Percentiles rank a stretch among this genome's conserved stretches.
phyloP scores from a whole-genome alignment of 2,329 filamentous ascomycete genomes.

The Allantophomopsis cytisporea region DNA sequence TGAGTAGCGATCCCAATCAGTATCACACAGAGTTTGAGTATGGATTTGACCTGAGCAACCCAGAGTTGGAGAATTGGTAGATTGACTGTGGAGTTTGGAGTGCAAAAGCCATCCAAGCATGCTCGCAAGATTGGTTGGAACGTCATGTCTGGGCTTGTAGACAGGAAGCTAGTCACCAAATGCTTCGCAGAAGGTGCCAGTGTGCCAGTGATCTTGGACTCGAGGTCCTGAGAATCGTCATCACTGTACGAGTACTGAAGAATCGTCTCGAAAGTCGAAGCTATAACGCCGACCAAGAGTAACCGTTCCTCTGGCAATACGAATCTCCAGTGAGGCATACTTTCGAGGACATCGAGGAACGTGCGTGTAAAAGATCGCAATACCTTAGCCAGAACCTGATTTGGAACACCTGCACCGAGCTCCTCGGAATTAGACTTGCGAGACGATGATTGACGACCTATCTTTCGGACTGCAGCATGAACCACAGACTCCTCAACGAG shows the following conservation, averaged over 20 bases:
- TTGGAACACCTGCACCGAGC: constrained; percentile 59
- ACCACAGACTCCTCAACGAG: constrained; percentile 64
- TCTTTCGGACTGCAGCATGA: constrained; percentile 54
- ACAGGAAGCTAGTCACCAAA: constrained; percentile 64
- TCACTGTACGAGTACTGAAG: constrained; percentile 63
- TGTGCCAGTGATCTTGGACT: constrained; percentile 23
- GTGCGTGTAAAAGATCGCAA: constrained; percentile 61
- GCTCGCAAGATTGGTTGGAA: constrained; percentile 66
- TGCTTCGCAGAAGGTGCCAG: constrained; percentile 64
- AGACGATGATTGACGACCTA: constrained; percentile 31
- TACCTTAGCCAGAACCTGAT: constrained; percentile 62
- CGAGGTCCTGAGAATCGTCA: constrained; percentile 38
- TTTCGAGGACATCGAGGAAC: constrained; percentile 74
- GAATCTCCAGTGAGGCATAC: constrained; percentile 77
- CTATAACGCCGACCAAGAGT: constrained; percentile 53
- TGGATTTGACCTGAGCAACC: constrained; percentile 46
- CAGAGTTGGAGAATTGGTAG: constrained; percentile 38
- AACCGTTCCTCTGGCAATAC: constrained; percentile 52
- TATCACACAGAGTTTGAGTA: constrained; percentile 52
- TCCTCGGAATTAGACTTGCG: constrained; percentile 33
- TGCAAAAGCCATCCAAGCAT: constrained; percentile 46
- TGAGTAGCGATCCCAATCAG: constrained; percentile 59
- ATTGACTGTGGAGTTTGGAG: constrained; percentile 49
- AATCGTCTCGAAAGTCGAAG: constrained; percentile 57
- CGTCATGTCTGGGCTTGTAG: constrained; percentile 53